Evolutionary conservation across 768 basidiomycete genomes (phyloP), one percentile per base, ranked within the genome.

Genomic region (Hemileccinum impolitum): DNA sequence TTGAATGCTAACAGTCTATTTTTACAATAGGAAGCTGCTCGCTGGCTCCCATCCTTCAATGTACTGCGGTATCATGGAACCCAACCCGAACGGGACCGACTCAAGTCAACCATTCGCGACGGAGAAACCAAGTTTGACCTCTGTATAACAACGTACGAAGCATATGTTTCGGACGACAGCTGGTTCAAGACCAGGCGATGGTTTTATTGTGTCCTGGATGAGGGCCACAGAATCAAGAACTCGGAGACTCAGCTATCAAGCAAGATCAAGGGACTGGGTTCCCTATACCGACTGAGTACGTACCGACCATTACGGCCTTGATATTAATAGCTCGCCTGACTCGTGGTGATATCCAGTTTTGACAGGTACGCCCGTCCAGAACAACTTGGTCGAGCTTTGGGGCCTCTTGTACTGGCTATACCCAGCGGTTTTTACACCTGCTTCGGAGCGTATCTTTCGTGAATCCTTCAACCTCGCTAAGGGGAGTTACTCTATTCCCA

Each of bases 151-250:
- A 87, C 86, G 1, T 88, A 88, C 57, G 87, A 89, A 25, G 58
- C 70, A 1, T 87, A 79, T 51, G 76, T 75, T 47, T 70, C 76
- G 31, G 80, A 85, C 45, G 72, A 80, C 34, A 43, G 52, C 8
- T 84, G 82, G 81, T 77, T 84, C 72, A 88, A 80, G 69, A 72
- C 66, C 40, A 73, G 68, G 15, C 76, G 70, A 41, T 88, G 74
- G 80, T 75, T 62, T 19, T 81, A 80, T 48, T 76, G 77, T 51
- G 80, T 82, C 6, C 73, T 84, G 12, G 82, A 84, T 52, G 82
- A 84, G 59, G 82, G 82, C 6, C 87, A 89, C 66, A 77, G 75
- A 57, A 84, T 89, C 69, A 87, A 87, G 69, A 87, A 87, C 53
- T 67, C 79, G 10, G 80, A 78, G 31, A 79, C 79, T 19, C 74